Evolutionary conservation across 257 asterid species (phyloP), one percentile per base, ranked within the genome.

Genomic region (Solanum bulbocastanum): DNA sequence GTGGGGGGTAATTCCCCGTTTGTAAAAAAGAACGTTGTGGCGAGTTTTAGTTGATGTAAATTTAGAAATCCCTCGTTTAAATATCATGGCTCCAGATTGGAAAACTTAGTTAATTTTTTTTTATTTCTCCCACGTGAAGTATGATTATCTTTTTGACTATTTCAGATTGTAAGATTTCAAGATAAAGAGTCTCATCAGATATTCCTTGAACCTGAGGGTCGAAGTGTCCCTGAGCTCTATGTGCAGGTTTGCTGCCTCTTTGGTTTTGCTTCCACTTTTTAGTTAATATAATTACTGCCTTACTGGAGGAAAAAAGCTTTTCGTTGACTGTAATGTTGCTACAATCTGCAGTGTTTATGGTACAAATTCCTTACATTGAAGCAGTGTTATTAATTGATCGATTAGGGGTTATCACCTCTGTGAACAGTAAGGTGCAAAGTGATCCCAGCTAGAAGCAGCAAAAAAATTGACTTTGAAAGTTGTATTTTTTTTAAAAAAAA

Each of bases 161-260:
- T 94, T 71, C 92, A 97, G 99, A 93, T 97, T 91, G 99, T 97
- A 49, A 91, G 99, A 88, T 97, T 97, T 89, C 92, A 96, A 89
- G 99, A 97, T 87, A 97, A 96, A 90, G 99, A 97, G 90, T 97
- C 99, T 0, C 99, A 97, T 94, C 98, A 97, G 92, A 96, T 97
- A 91, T 97, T 97, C 92, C 97, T 97, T 83, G 99, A 97, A 91
- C 99, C 99, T 23, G 98, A 97, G 91, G 99, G 98, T 69, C 95
- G 98, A 65, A 93, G 88, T 87, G 98, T 97, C 85, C 99, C 99
- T 88, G 99, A 97, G 88, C 98, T 97, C 92, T 96, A 97, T 82
- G 98, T 97, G 90, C 99, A 97, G 98, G 99, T 96, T 88, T 86
- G 83, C 65, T 90, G 74, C 84, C 66, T 79, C 58, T 74, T 83